A percentile compares a stretch with the other conserved stretches of the same genome.
These are phyloP conservation scores for Kalmanozyma brasiliensis DNA, from an alignment of 1,284 basidiomycete genomes.

Conservation along the genomic window DNA sequence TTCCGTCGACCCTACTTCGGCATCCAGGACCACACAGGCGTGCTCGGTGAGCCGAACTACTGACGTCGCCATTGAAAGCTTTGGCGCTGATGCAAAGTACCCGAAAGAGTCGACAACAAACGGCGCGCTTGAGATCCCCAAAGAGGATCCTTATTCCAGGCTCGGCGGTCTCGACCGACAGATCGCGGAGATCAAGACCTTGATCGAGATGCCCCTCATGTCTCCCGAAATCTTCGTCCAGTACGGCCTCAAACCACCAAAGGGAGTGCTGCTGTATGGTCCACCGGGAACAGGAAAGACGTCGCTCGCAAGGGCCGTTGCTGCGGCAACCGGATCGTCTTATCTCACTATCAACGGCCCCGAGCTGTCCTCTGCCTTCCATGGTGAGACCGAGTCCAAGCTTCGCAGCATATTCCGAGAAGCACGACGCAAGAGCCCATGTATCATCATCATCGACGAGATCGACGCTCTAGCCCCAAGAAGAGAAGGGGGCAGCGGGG, in stretches of 20 bases:
- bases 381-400: constrained; percentile 93
- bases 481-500: constrained; percentile 86
- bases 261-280: constrained; percentile 66
- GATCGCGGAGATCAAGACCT: constrained; percentile 86
- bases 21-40: constrained; percentile 17
- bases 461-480: constrained; percentile 93
- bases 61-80: constrained; percentile 65
- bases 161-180: constrained; percentile 90
- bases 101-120: constrained; percentile 8
- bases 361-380: constrained; percentile 91
- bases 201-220: constrained; percentile 93
- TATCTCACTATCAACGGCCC: constrained; percentile 82
- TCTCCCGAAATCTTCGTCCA: constrained; percentile 88
- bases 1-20: not conserved
- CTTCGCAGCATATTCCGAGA: constrained; percentile 88
- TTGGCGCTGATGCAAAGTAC: constrained; percentile 28
- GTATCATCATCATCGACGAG: constrained; percentile 92
- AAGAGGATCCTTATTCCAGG: constrained; percentile 71
- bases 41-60: constrained; percentile 67
- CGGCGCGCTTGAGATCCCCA: not conserved
- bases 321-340: constrained; percentile 56
- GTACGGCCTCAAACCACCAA: constrained; percentile 74
- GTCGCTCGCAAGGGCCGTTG: constrained; percentile 62
- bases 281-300: constrained; percentile 68
- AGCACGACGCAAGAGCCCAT: constrained; percentile 80